Conservation (phyloP, 2,329 filamentous ascomycete genomes). For the Gaeumannomyces tritici region DNA sequence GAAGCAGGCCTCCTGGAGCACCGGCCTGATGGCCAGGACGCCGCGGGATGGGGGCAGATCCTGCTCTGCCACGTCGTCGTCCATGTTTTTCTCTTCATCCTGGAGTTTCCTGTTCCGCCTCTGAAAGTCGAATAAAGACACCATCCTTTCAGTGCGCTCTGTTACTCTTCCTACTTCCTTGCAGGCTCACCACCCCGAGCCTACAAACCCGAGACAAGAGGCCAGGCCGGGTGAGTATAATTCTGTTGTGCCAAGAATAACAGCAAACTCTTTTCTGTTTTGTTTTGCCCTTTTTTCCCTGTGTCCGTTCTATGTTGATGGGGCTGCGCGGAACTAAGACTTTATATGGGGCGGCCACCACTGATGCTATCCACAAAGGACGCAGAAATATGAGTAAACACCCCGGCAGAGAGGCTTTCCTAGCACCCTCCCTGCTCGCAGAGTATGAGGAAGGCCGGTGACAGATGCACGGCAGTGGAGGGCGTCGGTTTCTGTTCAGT, state of each 20-base stretch:
- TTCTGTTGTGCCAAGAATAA: no score
- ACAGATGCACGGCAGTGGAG: background rate
- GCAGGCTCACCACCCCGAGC: no score
- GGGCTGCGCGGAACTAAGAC: background rate
- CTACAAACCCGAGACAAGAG: no score
- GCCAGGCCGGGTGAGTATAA: no score
- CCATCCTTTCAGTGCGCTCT: background rate
- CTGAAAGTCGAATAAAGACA: slow-evolving; percentile 1
- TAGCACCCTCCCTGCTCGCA: background rate
- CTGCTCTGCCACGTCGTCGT: background rate
- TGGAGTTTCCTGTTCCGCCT: background rate
- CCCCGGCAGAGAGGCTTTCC: background rate
- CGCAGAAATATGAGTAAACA: background rate
- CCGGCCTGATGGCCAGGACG: background rate
- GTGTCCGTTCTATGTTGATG: background rate
- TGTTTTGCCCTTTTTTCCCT: background rate
- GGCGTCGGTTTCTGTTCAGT: background rate
- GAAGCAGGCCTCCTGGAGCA: background rate
- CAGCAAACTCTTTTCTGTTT: background rate
- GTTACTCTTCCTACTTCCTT: background rate
- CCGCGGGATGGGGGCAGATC: background rate
- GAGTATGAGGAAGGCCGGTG: background rate
- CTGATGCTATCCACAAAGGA: background rate
- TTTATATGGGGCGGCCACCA: background rate
- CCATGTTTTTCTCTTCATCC: background rate